These are phyloP conservation scores for Yamadazyma insecticola DNA, from an alignment of 805 yeast species.

Conservation along the genomic window DNA sequence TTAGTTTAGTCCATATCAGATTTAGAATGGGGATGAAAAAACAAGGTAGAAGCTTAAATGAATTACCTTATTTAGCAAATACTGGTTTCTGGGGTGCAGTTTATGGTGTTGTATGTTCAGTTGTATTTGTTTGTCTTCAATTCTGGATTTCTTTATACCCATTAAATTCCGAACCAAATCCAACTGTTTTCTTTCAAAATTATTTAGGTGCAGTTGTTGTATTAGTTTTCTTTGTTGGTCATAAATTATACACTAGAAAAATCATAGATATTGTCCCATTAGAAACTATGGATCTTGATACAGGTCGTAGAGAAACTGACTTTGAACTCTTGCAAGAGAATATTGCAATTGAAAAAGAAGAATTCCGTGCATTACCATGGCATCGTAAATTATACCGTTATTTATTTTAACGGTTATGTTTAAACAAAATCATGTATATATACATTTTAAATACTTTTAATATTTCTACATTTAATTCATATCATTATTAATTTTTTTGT, in stretches of 20 bases:
- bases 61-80: slow-evolving; percentile 50
- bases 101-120: slow-evolving; percentile 13
- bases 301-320: slow-evolving; percentile 59
- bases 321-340: slow-evolving; percentile 46
- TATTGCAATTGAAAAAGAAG: slow-evolving; percentile 39
- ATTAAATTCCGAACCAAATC: slow-evolving; percentile 23
- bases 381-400: slow-evolving; percentile 12
- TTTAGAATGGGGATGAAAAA: slow-evolving; percentile 26
- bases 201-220: slow-evolving; percentile 50
- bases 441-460: too few relatives aligned
- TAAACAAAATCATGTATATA: too few relatives aligned
- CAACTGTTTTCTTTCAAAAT: slow-evolving; percentile 47
- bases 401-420: slow-evolving; percentile 6
- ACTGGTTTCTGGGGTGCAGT: slow-evolving; percentile 38
- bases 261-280: slow-evolving; percentile 34
- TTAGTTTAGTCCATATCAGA: slow-evolving; percentile 27
- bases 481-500: slow-evolving; percentile 7
- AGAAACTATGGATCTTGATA: slow-evolving; percentile 53
- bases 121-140: slow-evolving; percentile 26
- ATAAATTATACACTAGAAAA: slow-evolving; percentile 43
- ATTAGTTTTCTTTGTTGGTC: slow-evolving; percentile 45
- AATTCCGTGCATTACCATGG: slow-evolving; percentile 15
- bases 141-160: slow-evolving; percentile 34
- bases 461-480: too few relatives aligned
- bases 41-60: slow-evolving; percentile 39